Evolutionary conservation across 2,329 filamentous ascomycete species (phyloP).

Genomic region (Trichophyton verrucosum): DNA sequence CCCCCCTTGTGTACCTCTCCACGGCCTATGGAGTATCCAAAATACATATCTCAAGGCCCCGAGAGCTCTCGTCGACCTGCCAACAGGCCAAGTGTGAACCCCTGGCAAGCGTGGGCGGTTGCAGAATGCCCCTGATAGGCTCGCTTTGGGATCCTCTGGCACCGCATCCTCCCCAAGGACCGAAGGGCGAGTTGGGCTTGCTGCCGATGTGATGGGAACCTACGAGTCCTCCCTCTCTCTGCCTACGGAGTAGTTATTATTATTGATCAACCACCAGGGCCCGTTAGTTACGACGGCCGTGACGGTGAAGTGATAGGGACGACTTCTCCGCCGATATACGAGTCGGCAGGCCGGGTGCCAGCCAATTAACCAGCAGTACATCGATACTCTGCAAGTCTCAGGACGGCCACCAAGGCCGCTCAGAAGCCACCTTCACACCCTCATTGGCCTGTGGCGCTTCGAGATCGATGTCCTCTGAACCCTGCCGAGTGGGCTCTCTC

Average conservation of each 20-base stretch:
- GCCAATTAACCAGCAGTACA: not conserved
- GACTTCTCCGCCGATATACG: not conserved
- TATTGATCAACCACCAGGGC: not conserved
- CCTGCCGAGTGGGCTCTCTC: not conserved
- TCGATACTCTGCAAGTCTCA: not conserved
- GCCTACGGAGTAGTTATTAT: too few species aligned
- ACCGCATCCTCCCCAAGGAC: not conserved
- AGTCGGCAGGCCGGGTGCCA: not conserved
- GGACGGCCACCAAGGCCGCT: not conserved
- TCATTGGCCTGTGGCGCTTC: not conserved
- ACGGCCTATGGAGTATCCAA: not conserved
- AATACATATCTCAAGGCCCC: too few species aligned
- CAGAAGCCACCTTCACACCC: not conserved
- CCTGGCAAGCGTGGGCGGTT: slow-evolving; percentile 5
- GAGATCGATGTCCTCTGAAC: not conserved
- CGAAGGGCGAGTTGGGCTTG: not conserved
- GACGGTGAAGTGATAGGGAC: not conserved
- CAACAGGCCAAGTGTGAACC: not conserved
- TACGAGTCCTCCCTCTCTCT: not conserved
- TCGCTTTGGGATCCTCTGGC: not conserved
- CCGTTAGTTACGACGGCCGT: not conserved
- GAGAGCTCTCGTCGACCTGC: not conserved
- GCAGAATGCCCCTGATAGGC: slow-evolving; percentile 1
- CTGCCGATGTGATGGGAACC: too few species aligned
- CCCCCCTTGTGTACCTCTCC: not conserved